Conservation (phyloP, 495 filamentous ascomycete genomes). For the Paragyromitra xinjiangensis region DNA sequence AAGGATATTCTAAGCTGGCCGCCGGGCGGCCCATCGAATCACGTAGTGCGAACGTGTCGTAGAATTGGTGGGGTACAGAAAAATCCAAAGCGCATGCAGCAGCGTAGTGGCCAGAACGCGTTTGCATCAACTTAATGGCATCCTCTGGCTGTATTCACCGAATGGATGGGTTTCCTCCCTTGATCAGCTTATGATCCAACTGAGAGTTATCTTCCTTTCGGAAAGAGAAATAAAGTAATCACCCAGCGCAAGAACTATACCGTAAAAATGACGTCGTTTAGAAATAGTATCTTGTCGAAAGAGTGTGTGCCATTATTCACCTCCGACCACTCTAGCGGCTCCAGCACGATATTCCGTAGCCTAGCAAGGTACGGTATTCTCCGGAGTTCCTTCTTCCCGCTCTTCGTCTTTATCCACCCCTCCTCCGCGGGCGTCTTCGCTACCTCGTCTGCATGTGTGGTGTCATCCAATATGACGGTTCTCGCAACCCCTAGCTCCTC, state of each 20-base stretch:
- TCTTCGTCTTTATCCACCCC: constrained; percentile 69
- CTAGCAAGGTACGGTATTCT: constrained; percentile 75
- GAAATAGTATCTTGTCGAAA: constrained; percentile 76
- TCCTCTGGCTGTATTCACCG: constrained; percentile 65
- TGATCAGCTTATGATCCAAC: constrained; percentile 17
- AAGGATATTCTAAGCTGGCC: constrained; percentile 76
- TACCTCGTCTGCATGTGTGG: constrained; percentile 67
- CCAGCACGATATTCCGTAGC: constrained; percentile 68
- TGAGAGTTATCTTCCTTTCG: background rate
- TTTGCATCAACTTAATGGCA: constrained; percentile 73
- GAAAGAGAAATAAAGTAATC: background rate
- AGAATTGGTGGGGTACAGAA: constrained; percentile 70
- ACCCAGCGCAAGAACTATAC: constrained; percentile 58
- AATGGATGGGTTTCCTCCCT: background rate
- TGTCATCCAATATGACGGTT: constrained; percentile 65
- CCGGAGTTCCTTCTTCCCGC: constrained; percentile 64
- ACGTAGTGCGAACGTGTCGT: constrained; percentile 86
- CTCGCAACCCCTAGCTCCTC: constrained; percentile 64
- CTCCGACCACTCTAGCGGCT: constrained; percentile 64
- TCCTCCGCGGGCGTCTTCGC: constrained; percentile 57
- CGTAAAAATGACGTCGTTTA: constrained; percentile 79
- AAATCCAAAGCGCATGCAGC: constrained; percentile 87
- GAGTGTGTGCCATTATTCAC: constrained; percentile 28
- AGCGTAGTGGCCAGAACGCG: constrained; percentile 75
- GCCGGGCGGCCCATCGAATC: constrained; percentile 71